Base-by-base conservation (phyloP, 164 flowering plant species). In the Protea cynaroides region DNA sequence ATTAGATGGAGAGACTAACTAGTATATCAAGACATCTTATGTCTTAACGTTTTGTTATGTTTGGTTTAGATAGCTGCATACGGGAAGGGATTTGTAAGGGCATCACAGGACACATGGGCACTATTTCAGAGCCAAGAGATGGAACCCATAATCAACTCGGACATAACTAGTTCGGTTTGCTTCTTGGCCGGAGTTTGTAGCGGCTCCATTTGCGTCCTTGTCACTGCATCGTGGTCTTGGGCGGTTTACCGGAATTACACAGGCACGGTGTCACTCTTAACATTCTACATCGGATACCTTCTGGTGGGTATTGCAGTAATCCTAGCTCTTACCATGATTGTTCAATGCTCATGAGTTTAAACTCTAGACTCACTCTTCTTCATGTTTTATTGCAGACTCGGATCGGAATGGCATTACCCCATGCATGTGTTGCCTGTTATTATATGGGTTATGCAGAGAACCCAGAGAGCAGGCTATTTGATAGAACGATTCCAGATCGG, bases 391-490 rank as follows among this genome's bases (percentile, higher is more conserved):
- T 4, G 8, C 87, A 93, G 98, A 90, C 97, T 6, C 78, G 98
- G 73, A 88, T 93, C 34, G 83, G 89, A 11, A 90, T 93, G 97
- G 98, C 97, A 62, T 46, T 93, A 65, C 97, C 98, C 13, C 96
- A 90, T 49, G 96, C 97, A 0, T 93, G 98, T 69, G 95, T 93
- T 73, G 80, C 92, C 56, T 82, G 96, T 65, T 93, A 83, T 81
- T 88, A 87, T 40, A 94, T 82, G 0, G 90, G 98, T 71, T 93
- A 87, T 65, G 97, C 96, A 0, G 93, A 92, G 71, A 82, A 83
- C 67, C 96, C 96, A 0, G 69, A 76, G 1, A 82, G 68, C 72
- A 61, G 85, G 64, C 64, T 87, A 37, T 90, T 87, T 44, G 94
- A 85, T 53, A 60, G 71, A n/a, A 88, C 83, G 15, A 86, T 93